A percentile compares a stretch with the other conserved stretches of the same genome.
These are phyloP conservation scores for Hypoxylon cercidicola DNA, from an alignment of 495 filamentous ascomycete species.

Conservation along the genomic window DNA sequence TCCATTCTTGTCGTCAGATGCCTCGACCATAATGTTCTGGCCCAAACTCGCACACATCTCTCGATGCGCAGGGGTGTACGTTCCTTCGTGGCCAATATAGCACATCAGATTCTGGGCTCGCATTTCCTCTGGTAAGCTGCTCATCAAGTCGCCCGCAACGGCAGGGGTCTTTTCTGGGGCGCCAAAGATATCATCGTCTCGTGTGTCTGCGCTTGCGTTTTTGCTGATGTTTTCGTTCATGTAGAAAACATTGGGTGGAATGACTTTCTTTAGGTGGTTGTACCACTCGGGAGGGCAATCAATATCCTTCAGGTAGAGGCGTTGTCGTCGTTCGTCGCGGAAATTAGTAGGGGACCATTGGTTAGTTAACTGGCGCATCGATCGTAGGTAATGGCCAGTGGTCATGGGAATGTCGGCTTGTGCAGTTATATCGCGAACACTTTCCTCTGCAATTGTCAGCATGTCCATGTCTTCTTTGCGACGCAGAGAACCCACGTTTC, in stretches of 20 bases:
- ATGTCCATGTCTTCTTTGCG: not conserved
- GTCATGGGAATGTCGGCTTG: conserved; percentile 79
- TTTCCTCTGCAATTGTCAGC: conserved; percentile 56
- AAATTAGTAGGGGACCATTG: conserved; percentile 76
- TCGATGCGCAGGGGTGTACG: conserved; percentile 93
- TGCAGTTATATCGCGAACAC: conserved; percentile 78
- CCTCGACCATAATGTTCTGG: conserved; percentile 97
- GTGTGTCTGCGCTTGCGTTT: conserved; percentile 29
- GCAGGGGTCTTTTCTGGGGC: conserved; percentile 56
- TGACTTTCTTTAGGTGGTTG: conserved; percentile 75
- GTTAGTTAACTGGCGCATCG: conserved; percentile 78
- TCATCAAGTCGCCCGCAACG: conserved; percentile 89
- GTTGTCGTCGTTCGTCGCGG: conserved; percentile 75
- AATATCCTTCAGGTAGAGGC: conserved; percentile 94
- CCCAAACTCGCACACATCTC: conserved; percentile 98
- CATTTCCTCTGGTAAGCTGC: conserved; percentile 84
- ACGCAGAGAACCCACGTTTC: conserved; percentile 67
- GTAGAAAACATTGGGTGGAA: conserved; percentile 85
- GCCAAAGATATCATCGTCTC: conserved; percentile 57
- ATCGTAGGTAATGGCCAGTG: conserved; percentile 86
- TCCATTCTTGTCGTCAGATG: conserved; percentile 74
- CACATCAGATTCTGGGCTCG: conserved; percentile 97
- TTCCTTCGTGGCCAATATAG: conserved; percentile 97
- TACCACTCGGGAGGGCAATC: conserved; percentile 90
- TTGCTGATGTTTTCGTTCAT: conserved; percentile 79